These are phyloP conservation scores for Cystobasidium tubakii DNA, from an alignment of 768 basidiomycete genomes.

Conservation along the genomic window DNA sequence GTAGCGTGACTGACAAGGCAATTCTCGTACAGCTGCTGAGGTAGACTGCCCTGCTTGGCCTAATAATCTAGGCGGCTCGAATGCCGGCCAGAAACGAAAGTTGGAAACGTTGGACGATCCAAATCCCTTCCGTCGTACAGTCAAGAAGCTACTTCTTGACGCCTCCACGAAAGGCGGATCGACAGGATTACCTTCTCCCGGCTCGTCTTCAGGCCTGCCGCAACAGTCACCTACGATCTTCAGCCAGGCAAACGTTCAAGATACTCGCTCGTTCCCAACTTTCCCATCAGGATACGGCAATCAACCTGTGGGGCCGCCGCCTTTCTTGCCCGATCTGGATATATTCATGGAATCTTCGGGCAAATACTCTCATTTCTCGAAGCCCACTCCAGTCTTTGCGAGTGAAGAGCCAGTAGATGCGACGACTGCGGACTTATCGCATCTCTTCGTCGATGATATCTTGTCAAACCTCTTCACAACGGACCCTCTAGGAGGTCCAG, in stretches of 20 bases:
- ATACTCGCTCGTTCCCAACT: neutral
- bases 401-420: conserved; percentile 6
- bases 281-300: neutral
- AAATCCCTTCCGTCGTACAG: conserved; percentile 20
- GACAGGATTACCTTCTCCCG: neutral
- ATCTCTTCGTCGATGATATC: conserved; percentile 31
- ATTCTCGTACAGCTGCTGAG: conserved; percentile 22
- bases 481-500: conserved; percentile 1
- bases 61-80: neutral
- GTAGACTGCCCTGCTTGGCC: conserved; percentile 22
- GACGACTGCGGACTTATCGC: conserved; percentile 25
- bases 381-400: neutral
- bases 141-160: conserved; percentile 33
- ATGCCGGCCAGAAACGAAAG: conserved; percentile 20
- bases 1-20: neutral
- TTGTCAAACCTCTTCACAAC: conserved; percentile 17
- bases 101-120: neutral
- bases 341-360: conserved; percentile 22
- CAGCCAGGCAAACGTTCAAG: neutral
- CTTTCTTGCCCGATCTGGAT: conserved; percentile 27
- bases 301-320: conserved; percentile 4
- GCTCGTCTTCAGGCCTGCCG: neutral
- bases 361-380: neutral
- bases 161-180: conserved; percentile 2
- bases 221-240: neutral